phyloP scores from a whole-genome alignment of 805 yeast species.

The Debaryomyces prosopidis region DNA sequence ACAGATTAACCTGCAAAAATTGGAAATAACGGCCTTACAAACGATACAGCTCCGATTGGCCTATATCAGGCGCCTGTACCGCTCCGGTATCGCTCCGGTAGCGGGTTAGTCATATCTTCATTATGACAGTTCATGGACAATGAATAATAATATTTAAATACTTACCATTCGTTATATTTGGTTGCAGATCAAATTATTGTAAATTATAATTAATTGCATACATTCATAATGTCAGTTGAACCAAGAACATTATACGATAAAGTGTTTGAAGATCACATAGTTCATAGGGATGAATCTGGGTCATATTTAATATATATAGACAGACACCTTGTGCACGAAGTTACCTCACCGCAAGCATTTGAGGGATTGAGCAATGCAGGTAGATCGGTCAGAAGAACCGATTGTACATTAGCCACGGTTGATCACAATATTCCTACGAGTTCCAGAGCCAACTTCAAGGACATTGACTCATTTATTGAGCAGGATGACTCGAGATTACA shows the following conservation, averaged over 20 bases:
- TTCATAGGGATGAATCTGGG: constrained; percentile 84
- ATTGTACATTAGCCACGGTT: constrained; percentile 92
- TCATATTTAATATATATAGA: constrained; percentile 89
- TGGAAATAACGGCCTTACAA: not conserved
- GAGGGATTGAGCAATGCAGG: constrained; percentile 91
- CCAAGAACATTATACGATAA: constrained; percentile 90
- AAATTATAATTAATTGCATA: not conserved
- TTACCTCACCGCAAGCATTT: constrained; percentile 98
- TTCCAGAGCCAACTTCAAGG: constrained; percentile 75
- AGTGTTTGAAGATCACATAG: constrained; percentile 93
- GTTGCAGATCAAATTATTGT: not conserved
- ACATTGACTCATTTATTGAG: constrained; percentile 75
- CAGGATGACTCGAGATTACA: constrained; percentile 92
- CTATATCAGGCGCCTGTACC: too few relatives aligned
- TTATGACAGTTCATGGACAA: not conserved
- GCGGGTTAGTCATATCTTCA: not conserved
- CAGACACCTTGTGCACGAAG: constrained; percentile 97
- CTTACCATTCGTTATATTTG: not conserved
- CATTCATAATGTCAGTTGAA: constrained; percentile 16
- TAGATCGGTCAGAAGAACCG: constrained; percentile 85
- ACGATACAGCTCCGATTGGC: too few relatives aligned
- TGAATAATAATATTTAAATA: not conserved
- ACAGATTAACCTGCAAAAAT: not conserved
- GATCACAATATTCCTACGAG: constrained; percentile 97
- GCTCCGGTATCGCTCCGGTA: constrained; percentile 6